Percentiles rank a stretch among this genome's conserved stretches.
Evolutionary conservation across 2,329 filamentous ascomycete species (phyloP).

Genomic region (Fusarium chuoi): DNA sequence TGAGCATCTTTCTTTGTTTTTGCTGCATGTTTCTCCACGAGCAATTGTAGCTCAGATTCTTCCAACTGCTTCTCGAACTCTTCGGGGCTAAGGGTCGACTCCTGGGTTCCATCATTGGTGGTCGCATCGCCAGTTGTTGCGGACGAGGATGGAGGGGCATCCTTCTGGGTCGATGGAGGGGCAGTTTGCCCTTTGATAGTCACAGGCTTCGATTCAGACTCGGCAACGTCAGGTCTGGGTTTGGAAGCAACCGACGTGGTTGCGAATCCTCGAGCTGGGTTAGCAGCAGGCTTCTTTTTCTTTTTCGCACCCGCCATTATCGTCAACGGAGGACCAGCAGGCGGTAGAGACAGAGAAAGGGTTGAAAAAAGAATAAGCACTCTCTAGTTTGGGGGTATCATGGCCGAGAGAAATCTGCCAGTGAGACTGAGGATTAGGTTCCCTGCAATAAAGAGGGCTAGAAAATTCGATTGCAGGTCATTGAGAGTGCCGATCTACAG

Average conservation of each 20-base stretch:
- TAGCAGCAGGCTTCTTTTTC: conserved; percentile 90
- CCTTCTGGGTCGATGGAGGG: conserved; percentile 46
- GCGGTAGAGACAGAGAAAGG: conserved; percentile 1
- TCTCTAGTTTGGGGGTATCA: neutral
- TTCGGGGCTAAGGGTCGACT: conserved; percentile 76
- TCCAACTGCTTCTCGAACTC: conserved; percentile 91
- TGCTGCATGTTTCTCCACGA: conserved; percentile 84
- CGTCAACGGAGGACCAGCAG: conserved; percentile 4
- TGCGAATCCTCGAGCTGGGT: conserved; percentile 91
- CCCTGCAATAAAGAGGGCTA: neutral
- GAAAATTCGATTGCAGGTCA: conserved; percentile 8
- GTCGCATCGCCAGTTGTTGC: conserved; percentile 41
- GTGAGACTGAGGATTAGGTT: neutral
- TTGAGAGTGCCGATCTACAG: neutral
- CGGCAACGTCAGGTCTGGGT: conserved; percentile 69
- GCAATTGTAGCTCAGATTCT: conserved; percentile 85
- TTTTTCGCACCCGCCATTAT: conserved; percentile 79
- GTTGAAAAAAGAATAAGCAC: neutral
- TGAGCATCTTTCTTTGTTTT: conserved; percentile 83
- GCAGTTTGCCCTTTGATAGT: conserved; percentile 42
- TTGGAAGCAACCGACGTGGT: conserved; percentile 93
- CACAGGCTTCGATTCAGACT: conserved; percentile 47
- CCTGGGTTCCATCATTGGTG: conserved; percentile 28
- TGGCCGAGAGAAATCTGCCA: conserved; percentile 1
- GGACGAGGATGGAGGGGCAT: conserved; percentile 46